Evolutionary conservation across 2,329 filamentous ascomycete species (phyloP), one percentile per base, ranked within the genome.

Genomic region (Magnaporthiopsis incrustans): DNA sequence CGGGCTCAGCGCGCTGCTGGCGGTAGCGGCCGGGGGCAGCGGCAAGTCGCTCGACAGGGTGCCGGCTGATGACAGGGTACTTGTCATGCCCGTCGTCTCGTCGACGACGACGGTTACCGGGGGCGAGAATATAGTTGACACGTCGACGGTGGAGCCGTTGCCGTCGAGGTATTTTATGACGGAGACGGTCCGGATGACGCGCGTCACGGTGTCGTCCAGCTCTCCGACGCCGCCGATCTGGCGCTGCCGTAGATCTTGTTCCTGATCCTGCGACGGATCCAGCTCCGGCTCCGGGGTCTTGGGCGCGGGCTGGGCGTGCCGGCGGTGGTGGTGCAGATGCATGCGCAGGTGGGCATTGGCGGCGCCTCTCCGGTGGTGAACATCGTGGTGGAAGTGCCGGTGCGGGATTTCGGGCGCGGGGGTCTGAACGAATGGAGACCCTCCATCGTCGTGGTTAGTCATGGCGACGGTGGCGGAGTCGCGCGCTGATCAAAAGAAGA

Each of bases 101-200:
- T 74, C 72, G 66, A 75, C 69, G 66, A 77, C 69, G 64, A 76
- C 71, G 64, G 78, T 78, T 68, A 74, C 72, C 53, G 77, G 71
- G 57, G 75, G 73, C 12, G 67, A 61, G 67, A 70, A 73, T 64
- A 78, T 68, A 38, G 82, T 85, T 65, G 77, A 73, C 27, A 79
- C 71, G 62, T 76, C 72, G 59, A 83, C 70, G 61, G 79, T 75
- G 33, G 75, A 76, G 66, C 83, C 83, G 59, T 72, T 70, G 59
- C 74, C 73, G 72, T 85, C 81, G 67, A 85, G 78, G 66, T 82
- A 70, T 68, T 85, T 79, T 64, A 85, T 72, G 71, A 85, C 75
- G 32, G 82, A 83, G 67, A 86, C 73, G 68, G 83, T 85, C 72
- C 84, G 78, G 63, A 84, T 75, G 69, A 86, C 75, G 66, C 76